Evolutionary conservation across 129 eudicot genomes (phyloP).

Genomic region (Chrysanthemum seticuspe): DNA sequence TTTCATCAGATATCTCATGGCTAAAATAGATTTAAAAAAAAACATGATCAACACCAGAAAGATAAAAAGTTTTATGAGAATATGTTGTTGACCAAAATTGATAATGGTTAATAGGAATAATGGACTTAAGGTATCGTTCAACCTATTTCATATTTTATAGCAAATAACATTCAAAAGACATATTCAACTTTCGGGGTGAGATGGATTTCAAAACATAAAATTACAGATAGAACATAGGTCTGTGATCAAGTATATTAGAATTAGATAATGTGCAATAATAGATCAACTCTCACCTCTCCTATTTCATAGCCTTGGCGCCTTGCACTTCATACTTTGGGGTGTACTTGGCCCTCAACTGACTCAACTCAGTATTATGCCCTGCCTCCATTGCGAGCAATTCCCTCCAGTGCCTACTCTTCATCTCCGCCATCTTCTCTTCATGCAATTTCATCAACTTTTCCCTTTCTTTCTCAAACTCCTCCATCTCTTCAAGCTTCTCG

Average conservation of each 20-base stretch:
- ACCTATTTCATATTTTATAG: too few relatives aligned
- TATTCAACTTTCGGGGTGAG: too few relatives aligned
- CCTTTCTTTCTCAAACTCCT: slow-evolving; percentile 30
- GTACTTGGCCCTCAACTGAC: slow-evolving; percentile 55
- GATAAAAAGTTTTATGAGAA: neutral
- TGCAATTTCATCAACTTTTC: slow-evolving; percentile 29
- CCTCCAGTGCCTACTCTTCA: slow-evolving; percentile 44
- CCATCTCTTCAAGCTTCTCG: slow-evolving; percentile 25
- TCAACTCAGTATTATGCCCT: slow-evolving; percentile 44
- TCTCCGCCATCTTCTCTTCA: slow-evolving; percentile 39
- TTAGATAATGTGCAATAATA: too few relatives aligned
- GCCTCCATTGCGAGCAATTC: slow-evolving; percentile 60
- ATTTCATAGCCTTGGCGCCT: neutral
- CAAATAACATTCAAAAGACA: too few relatives aligned
- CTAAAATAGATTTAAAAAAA: slow-evolving; percentile 29
- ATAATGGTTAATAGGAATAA: neutral
- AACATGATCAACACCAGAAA: neutral
- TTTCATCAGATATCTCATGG: slow-evolving; percentile 88
- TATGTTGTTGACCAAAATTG: neutral
- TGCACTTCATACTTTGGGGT: slow-evolving; percentile 28
- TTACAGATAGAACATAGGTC: too few relatives aligned
- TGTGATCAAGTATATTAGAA: too few relatives aligned
- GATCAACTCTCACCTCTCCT: too few relatives aligned
- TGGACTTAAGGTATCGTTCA: too few relatives aligned
- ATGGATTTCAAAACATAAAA: too few relatives aligned